Evolutionary conservation across 2,329 filamentous ascomycete species (phyloP).

Genomic region (Ramularia collo-cygni): DNA sequence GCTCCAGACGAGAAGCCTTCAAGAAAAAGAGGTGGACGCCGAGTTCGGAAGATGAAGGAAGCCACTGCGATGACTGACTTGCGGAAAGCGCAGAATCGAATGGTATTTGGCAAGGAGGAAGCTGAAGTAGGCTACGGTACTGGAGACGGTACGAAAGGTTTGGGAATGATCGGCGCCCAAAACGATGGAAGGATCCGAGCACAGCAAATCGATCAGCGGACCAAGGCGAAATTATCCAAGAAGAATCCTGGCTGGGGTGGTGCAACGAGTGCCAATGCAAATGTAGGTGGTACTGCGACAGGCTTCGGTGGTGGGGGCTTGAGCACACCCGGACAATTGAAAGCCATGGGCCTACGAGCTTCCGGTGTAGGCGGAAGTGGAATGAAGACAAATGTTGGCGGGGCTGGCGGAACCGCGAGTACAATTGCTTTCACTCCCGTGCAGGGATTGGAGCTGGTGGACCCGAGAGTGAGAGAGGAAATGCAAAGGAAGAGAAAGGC

Average conservation of each 20-base stretch:
- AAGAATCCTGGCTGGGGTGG: slow-evolving; percentile 95
- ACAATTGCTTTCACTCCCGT: slow-evolving; percentile 90
- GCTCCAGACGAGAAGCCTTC: slow-evolving; percentile 93
- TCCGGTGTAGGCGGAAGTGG: slow-evolving; percentile 62
- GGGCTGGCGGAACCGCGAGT: slow-evolving; percentile 56
- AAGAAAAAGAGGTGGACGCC: slow-evolving; percentile 81
- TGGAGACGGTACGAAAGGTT: slow-evolving; percentile 74
- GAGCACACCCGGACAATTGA: slow-evolving; percentile 60
- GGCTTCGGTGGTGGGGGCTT: slow-evolving; percentile 64
- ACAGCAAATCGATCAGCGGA: slow-evolving; percentile 85
- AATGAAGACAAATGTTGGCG: slow-evolving; percentile 35
- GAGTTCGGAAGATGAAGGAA: slow-evolving; percentile 91
- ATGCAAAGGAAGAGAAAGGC: slow-evolving; percentile 85
- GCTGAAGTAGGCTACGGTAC: slow-evolving; percentile 85
- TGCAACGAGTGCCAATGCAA: slow-evolving; percentile 43
- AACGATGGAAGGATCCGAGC: slow-evolving; percentile 85
- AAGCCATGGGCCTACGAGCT: slow-evolving; percentile 70
- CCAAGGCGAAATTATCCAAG: slow-evolving; percentile 83
- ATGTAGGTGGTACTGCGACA: slow-evolving; percentile 65
- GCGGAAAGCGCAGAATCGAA: slow-evolving; percentile 89
- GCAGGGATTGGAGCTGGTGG: slow-evolving; percentile 89
- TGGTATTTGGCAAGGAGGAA: slow-evolving; percentile 95
- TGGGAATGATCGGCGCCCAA: slow-evolving; percentile 90
- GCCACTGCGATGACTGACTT: slow-evolving; percentile 95
- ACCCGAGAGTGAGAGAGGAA: slow-evolving; percentile 84